Evolutionary conservation across 345 rosid species (phyloP).

Genomic region (Linum lewisii): DNA sequence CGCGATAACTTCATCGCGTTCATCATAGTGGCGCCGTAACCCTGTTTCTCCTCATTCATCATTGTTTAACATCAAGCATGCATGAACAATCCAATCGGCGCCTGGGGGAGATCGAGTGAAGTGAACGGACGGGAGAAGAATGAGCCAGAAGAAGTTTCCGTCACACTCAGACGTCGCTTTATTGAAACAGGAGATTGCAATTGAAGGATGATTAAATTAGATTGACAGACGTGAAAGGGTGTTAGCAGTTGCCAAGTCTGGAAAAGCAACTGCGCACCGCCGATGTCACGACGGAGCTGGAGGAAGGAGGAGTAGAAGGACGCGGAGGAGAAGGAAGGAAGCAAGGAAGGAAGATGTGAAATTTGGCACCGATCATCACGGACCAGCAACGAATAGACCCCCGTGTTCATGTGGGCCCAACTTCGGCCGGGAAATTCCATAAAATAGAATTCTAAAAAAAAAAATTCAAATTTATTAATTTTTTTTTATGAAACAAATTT

Average conservation of each 20-base stretch:
- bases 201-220: neutral
- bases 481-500: too few species aligned
- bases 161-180: neutral
- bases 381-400: neutral
- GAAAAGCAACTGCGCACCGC: neutral
- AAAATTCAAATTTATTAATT: too few species aligned
- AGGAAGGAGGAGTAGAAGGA: neutral
- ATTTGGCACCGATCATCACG: neutral
- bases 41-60: conserved; percentile 45
- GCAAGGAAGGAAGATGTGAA: neutral
- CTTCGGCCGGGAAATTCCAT: neutral
- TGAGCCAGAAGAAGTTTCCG: neutral
- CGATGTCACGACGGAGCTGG: neutral
- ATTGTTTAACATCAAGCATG: neutral
- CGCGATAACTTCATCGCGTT: conserved; percentile 32
- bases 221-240: too few species aligned
- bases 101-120: too few species aligned
- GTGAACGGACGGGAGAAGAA: neutral
- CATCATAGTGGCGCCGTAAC: conserved; percentile 9
- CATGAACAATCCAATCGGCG: neutral
- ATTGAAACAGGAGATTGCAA: neutral
- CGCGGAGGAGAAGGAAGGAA: neutral
- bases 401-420: neutral
- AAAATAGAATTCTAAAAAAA: too few species aligned
- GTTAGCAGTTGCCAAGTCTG: neutral